phyloP scores from a whole-genome alignment of 192 early-diverging fungal species.

The Spinellus fusiger region DNA sequence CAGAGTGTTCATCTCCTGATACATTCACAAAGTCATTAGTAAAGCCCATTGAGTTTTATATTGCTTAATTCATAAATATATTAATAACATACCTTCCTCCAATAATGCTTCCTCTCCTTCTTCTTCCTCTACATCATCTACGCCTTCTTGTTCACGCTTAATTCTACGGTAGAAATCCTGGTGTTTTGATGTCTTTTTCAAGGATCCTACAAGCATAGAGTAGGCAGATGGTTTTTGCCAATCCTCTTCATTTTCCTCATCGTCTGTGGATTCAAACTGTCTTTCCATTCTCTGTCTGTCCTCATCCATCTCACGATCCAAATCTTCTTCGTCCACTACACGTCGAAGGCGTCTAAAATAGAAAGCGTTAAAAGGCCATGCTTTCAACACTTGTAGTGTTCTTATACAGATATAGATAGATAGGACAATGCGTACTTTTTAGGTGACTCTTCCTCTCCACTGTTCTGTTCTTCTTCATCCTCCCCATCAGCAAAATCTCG shows the following conservation, averaged over 20 bases:
- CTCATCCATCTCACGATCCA: slow-evolving; percentile 39
- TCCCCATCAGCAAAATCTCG: slow-evolving; percentile 38
- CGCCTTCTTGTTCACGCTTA: slow-evolving; percentile 45
- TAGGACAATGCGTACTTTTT: slow-evolving; percentile 1
- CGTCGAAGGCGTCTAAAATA: slow-evolving; percentile 34
- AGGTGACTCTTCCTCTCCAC: neutral
- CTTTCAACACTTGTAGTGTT: neutral
- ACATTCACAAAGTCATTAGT: too few species aligned
- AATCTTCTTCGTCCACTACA: slow-evolving; percentile 42
- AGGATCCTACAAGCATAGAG: slow-evolving; percentile 48
- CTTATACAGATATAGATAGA: neutral
- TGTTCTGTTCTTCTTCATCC: slow-evolving; percentile 15
- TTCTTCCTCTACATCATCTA: slow-evolving; percentile 33
- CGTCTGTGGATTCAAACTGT: slow-evolving; percentile 30
- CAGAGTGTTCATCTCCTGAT: too few species aligned
- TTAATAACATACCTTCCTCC: neutral
- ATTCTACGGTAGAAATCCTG: slow-evolving; percentile 43
- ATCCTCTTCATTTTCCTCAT: slow-evolving; percentile 40
- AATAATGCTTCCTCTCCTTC: slow-evolving; percentile 10
- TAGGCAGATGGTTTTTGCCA: slow-evolving; percentile 48
- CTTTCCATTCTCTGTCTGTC: slow-evolving; percentile 25
- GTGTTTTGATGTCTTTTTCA: slow-evolving; percentile 51
- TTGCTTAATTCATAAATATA: too few species aligned
- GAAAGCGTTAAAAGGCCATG: neutral
- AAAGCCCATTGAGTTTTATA: neutral